Evolutionary conservation across 176 grass and related monocot species (phyloP).

Genomic region (Paspalum notatum): DNA sequence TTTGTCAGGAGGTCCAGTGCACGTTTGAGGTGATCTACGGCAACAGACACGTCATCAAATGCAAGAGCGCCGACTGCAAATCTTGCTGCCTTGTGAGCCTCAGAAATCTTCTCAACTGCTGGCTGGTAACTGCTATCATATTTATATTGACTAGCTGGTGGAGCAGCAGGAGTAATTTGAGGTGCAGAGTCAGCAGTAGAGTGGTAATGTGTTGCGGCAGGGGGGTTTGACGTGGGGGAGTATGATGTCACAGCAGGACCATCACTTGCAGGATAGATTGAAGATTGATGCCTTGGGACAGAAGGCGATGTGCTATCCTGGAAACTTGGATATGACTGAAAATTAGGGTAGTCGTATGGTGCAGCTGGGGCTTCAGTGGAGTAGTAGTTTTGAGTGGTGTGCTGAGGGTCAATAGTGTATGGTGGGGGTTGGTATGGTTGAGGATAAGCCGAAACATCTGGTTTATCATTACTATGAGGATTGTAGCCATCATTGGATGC

Average conservation of each 20-base stretch:
- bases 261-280: constrained; percentile 58
- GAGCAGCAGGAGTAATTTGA: constrained; percentile 41
- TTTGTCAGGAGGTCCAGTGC: constrained; percentile 90
- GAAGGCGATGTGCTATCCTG: constrained; percentile 68
- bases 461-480: constrained; percentile 33
- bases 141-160: constrained; percentile 59
- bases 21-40: constrained; percentile 80
- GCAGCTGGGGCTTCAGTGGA: constrained; percentile 56
- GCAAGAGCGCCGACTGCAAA: constrained; percentile 96
- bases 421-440: constrained; percentile 69
- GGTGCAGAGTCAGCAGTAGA: constrained; percentile 29
- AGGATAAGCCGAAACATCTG: constrained; percentile 63
- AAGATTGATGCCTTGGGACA: constrained; percentile 63
- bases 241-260: constrained; percentile 43
- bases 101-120: constrained; percentile 72
- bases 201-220: constrained; percentile 37
- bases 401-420: constrained; percentile 56
- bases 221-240: constrained; percentile 43
- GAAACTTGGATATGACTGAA: constrained; percentile 93
- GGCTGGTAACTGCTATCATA: constrained; percentile 95
- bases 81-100: constrained; percentile 93
- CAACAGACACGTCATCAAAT: constrained; percentile 84
- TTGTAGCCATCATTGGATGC: constrained; percentile 60
- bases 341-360: constrained; percentile 82
- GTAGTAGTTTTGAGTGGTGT: constrained; percentile 66